Percentiles rank a stretch among this genome's conserved stretches.
Evolutionary conservation across 805 yeast genomes (phyloP).

Genomic region (Cyberlindnera misumaiensis): DNA sequence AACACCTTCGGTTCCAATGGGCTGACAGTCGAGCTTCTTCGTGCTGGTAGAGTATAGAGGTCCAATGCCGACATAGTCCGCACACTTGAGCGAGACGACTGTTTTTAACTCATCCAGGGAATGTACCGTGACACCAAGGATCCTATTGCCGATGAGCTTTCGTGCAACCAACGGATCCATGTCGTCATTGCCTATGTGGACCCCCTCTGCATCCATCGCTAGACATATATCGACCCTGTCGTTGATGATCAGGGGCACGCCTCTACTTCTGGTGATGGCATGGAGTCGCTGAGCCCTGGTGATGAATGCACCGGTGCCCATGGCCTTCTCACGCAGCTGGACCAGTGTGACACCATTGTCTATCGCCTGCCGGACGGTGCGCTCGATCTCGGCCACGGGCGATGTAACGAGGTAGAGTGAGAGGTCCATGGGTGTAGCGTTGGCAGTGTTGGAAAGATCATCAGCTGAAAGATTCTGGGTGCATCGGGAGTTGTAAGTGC

Average conservation of each 20-base stretch:
- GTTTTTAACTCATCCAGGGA: slow-evolving; percentile 45
- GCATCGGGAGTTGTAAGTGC: no score
- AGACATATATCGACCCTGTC: slow-evolving; percentile 86
- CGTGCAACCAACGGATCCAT: slow-evolving; percentile 55
- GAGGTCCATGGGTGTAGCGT: slow-evolving; percentile 33
- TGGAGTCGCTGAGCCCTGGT: slow-evolving; percentile 55
- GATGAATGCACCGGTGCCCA: slow-evolving; percentile 63
- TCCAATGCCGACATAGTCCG: slow-evolving; percentile 84
- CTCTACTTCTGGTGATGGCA: slow-evolving; percentile 46
- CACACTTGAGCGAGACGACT: slow-evolving; percentile 38
- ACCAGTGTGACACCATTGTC: slow-evolving; percentile 72
- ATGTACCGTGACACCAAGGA: slow-evolving; percentile 74
- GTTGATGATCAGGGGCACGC: slow-evolving; percentile 76
- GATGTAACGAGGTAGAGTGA: slow-evolving; percentile 76
- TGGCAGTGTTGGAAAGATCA: no score
- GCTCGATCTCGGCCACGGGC: slow-evolving; percentile 55
- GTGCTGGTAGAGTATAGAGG: slow-evolving; percentile 71
- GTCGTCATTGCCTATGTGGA: slow-evolving; percentile 91
- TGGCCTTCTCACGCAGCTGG: slow-evolving; percentile 74
- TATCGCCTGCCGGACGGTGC: slow-evolving; percentile 58
- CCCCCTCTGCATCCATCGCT: slow-evolving; percentile 85
- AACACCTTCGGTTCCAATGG: slow-evolving; percentile 68
- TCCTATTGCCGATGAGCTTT: slow-evolving; percentile 62
- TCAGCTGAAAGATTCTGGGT: no score
- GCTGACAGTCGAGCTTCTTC: slow-evolving; percentile 46